A percentile compares a stretch with the other conserved stretches of the same genome.
Conservation (phyloP, 352 stramenopile species). For the Globisporangium cystogenes region DNA sequence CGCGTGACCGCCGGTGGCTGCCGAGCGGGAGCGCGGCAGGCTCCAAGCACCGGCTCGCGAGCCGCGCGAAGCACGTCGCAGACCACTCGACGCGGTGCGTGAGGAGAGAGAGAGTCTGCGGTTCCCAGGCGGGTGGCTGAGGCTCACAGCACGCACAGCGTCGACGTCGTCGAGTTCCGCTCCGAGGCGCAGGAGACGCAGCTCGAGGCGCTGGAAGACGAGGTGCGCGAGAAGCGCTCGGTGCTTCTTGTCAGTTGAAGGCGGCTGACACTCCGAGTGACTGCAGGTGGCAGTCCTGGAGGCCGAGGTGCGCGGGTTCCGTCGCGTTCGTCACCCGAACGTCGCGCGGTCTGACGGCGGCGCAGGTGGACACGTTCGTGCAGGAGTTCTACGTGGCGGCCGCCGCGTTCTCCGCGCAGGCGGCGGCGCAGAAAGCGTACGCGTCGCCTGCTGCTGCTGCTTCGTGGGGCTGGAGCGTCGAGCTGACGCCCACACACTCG, state of each 20-base stretch:
- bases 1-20: constrained; percentile 26
- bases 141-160: too few relatives aligned
- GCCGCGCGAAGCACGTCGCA: constrained; percentile 22
- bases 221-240: constrained; percentile 17
- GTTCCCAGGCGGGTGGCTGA: too few relatives aligned
- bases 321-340: not conserved
- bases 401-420: constrained; percentile 38
- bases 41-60: constrained; percentile 42
- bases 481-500: not conserved
- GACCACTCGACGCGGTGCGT: not conserved
- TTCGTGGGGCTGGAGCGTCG: not conserved
- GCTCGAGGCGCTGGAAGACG: constrained; percentile 33
- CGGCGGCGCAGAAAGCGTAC: constrained; percentile 32
- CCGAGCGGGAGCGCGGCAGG: constrained; percentile 41
- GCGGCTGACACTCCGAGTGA: not conserved
- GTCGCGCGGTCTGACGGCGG: too few relatives aligned
- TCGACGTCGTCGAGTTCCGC: constrained; percentile 28
- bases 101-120: not conserved
- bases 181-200: constrained; percentile 22
- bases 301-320: constrained; percentile 12
- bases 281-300: constrained; percentile 18
- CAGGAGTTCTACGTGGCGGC: constrained; percentile 57
- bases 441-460: not conserved
- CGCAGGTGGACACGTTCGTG: constrained; percentile 52
- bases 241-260: not conserved